Base-by-base conservation (phyloP, 1,139 yeast species). In the Yamadazyma mexicana region DNA sequence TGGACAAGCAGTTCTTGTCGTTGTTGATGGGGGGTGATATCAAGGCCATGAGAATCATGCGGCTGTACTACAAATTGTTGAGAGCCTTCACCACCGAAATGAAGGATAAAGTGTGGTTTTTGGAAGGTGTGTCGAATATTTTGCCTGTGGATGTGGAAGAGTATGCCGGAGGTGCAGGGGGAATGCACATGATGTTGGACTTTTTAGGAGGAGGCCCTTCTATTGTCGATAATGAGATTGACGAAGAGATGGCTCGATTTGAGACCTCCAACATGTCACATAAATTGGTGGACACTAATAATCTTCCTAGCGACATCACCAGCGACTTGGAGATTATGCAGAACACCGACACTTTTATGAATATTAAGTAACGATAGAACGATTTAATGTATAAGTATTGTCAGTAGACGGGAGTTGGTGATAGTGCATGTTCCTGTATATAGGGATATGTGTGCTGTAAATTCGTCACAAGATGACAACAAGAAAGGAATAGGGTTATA, bases 51-150 rank as follows among this genome's bases (percentile, higher is more conserved):
- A 69, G 94, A 49, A 87, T 91, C 46, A 87, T 91, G 86, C 73
- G 94, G 51, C 83, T 87, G 36, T 91, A 89, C 65, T 91, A 89
- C 64, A 83, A 86, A 46, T 66, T 91, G 41, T 74, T 91, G 37
- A 70, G 96, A 46, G 79, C 84, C 7, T 91, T 85, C 60, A 87
- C 95, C 0, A 79, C 83, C 17, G 95, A 87, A 54, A 83, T 86
- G 84, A 87, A 85, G 56, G 94, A 88, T 52, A 79, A 79, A 51
- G 95, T 89, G 12, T 91, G 98, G 98, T 91, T 91, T 52, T 70
- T 91, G 48, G 96, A 89, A 60, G 97, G 97, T 2, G 95, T 91
- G 2, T 78, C 94, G 4, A 81, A 81, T 44, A 95, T 88, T 1
- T 70, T 91, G 38, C 94, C 94, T 0, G 89, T 79, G 12, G 89